Percentiles rank a stretch among this genome's conserved stretches.
These are phyloP conservation scores for Passalora sequoiae DNA, from an alignment of 2,329 filamentous ascomycete species.

Conservation along the genomic window DNA sequence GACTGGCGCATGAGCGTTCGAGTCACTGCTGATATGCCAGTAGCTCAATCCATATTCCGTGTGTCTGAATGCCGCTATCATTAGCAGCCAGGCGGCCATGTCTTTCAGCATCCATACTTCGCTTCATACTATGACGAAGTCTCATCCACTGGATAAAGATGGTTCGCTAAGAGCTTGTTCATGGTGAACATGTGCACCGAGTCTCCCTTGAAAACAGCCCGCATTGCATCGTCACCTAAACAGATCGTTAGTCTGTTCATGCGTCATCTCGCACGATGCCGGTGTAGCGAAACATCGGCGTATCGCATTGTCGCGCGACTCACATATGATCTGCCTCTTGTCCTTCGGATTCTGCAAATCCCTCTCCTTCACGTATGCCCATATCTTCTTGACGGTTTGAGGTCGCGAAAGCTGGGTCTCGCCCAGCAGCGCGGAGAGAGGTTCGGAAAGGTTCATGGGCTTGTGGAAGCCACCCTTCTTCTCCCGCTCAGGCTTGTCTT, in stretches of 20 bases:
- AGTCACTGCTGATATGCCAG: too few species aligned
- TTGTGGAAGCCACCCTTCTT: conserved; percentile 91
- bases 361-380: conserved; percentile 87
- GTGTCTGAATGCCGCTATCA: too few species aligned
- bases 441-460: conserved; percentile 67
- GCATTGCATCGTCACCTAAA: conserved; percentile 89
- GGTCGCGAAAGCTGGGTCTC: conserved; percentile 80
- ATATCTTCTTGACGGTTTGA: conserved; percentile 92
- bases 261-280: too few species aligned
- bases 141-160: conserved; percentile 81
- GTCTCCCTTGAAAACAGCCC: conserved; percentile 84
- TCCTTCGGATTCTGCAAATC: conserved; percentile 86
- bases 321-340: conserved; percentile 86
- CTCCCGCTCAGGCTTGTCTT: conserved; percentile 52
- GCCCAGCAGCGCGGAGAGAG: conserved; percentile 65
- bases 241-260: too few species aligned
- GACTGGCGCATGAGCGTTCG: too few species aligned
- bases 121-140: background rate
- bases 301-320: too few species aligned
- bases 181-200: conserved; percentile 98
- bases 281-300: too few species aligned
- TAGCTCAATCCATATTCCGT: too few species aligned
- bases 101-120: background rate
- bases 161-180: conserved; percentile 91
- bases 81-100: too few species aligned